These are phyloP conservation scores for Roridomyces roridus DNA, from an alignment of 768 basidiomycete genomes.

Conservation along the genomic window DNA sequence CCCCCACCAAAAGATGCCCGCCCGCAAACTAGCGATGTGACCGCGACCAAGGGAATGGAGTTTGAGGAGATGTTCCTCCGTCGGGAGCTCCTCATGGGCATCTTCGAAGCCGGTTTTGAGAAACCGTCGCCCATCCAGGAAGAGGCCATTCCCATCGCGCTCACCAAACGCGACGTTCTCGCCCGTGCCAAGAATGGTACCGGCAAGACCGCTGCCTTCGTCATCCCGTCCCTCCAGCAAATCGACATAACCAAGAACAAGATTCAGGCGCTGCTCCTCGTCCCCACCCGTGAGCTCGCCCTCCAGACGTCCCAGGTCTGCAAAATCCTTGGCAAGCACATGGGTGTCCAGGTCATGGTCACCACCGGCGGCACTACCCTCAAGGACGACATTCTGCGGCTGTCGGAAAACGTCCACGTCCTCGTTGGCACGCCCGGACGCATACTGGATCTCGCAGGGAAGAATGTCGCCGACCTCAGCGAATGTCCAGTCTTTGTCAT, in stretches of 20 bases:
- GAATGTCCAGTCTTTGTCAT: conserved; percentile 97
- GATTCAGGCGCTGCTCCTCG: conserved; percentile 95
- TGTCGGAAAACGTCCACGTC: conserved; percentile 91
- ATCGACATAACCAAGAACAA: conserved; percentile 83
- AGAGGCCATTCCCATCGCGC: conserved; percentile 95
- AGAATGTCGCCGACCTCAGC: conserved; percentile 91
- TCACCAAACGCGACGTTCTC: conserved; percentile 92
- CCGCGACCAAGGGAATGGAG: conserved; percentile 89
- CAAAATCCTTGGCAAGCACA: conserved; percentile 95
- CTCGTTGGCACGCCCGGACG: conserved; percentile 97
- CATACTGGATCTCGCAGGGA: conserved; percentile 93
- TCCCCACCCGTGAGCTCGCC: conserved; percentile 98
- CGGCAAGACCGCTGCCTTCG: conserved; percentile 98
- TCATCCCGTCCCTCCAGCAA: conserved; percentile 95
- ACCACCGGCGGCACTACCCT: conserved; percentile 98
- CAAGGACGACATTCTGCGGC: conserved; percentile 95
- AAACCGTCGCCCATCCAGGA: conserved; percentile 98
- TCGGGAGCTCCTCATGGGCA: conserved; percentile 98
- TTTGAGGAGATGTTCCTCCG: conserved; percentile 95
- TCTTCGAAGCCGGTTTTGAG: conserved; percentile 98
- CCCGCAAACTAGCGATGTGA: conserved; percentile 98
- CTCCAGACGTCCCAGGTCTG: conserved; percentile 99
- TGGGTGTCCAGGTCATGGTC: conserved; percentile 97
- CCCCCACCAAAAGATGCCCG: conserved; percentile 90
- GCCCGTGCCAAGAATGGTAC: conserved; percentile 97